phyloP scores from a whole-genome alignment of 2,329 filamentous ascomycete genomes.

The Nothophaeocryptopus gaeumannii region DNA sequence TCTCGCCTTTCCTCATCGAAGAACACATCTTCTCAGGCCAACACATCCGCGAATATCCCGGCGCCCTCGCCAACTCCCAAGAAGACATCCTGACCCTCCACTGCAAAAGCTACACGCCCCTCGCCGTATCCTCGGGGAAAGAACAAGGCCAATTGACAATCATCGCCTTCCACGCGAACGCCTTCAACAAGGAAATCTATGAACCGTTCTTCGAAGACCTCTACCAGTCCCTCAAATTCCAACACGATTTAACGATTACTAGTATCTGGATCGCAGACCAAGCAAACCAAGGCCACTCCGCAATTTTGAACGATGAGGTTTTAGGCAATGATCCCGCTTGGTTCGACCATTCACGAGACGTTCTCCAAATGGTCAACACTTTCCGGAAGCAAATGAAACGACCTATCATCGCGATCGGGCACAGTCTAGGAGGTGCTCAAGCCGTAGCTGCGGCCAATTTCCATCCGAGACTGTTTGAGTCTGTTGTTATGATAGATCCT shows the following conservation, averaged over 20 bases:
- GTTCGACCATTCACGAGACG: slow-evolving; percentile 79
- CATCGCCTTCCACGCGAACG: background rate
- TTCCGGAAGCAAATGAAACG: slow-evolving; percentile 74
- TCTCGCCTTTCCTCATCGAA: slow-evolving; percentile 3
- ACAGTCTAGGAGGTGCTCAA: slow-evolving; percentile 77
- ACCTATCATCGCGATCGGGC: slow-evolving; percentile 76
- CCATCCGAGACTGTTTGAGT: slow-evolving; percentile 9
- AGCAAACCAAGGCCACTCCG: slow-evolving; percentile 74
- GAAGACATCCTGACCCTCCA: slow-evolving; percentile 5
- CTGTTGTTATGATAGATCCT: slow-evolving; percentile 11
- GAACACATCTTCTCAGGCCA: slow-evolving; percentile 9
- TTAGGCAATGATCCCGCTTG: slow-evolving; percentile 78
- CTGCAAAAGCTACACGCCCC: slow-evolving; percentile 3
- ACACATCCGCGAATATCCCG: slow-evolving; percentile 7
- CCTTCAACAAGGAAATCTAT: slow-evolving; percentile 2
- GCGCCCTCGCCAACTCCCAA: slow-evolving; percentile 2
- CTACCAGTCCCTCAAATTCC: background rate
- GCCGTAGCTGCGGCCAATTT: background rate
- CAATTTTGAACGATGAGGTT: slow-evolving; percentile 68
- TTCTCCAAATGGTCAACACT: slow-evolving; percentile 75
- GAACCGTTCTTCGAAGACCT: slow-evolving; percentile 2
- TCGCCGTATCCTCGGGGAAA: background rate
- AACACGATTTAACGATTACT: slow-evolving; percentile 55
- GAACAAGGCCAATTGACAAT: background rate
- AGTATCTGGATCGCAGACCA: slow-evolving; percentile 85